phyloP scores from a whole-genome alignment of 139 green algal genomes.

The Picochlorum sp. region DNA sequence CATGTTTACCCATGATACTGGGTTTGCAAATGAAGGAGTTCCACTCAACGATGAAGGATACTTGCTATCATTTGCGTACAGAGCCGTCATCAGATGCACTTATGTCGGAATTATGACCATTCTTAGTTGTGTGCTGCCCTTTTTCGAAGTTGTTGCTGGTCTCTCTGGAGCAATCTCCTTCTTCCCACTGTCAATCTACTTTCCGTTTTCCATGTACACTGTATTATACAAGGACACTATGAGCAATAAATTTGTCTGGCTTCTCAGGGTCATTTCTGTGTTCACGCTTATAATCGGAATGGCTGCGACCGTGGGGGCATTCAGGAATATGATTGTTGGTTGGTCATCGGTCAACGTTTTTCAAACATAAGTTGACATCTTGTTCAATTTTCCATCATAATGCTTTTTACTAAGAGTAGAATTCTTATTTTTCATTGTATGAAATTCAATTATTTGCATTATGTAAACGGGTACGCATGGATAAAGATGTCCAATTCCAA shows the following conservation, averaged over 20 bases:
- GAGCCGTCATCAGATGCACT: not conserved
- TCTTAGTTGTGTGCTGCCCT: conserved; percentile 16
- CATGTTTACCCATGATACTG: conserved; percentile 7
- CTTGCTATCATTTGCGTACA: not conserved
- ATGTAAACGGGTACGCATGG: too few relatives aligned
- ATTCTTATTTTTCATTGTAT: too few relatives aligned
- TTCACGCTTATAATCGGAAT: not conserved
- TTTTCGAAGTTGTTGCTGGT: conserved; percentile 18
- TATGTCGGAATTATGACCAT: conserved; percentile 17
- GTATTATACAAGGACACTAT: not conserved
- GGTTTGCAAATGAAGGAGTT: conserved; percentile 9
- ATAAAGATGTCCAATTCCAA: too few relatives aligned
- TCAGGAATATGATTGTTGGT: not conserved
- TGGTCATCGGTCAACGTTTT: not conserved
- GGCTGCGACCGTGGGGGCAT: not conserved
- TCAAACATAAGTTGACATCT: not conserved
- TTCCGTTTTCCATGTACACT: conserved; percentile 3
- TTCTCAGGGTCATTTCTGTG: not conserved
- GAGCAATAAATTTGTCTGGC: not conserved
- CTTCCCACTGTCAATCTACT: conserved; percentile 21
- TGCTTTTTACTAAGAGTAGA: too few relatives aligned
- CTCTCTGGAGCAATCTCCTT: conserved; percentile 15
- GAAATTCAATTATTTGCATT: too few relatives aligned
- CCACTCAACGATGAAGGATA: not conserved
- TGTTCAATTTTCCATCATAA: too few relatives aligned